Evolutionary conservation across 2,329 filamentous ascomycete species (phyloP).

Genomic region (Ophiostoma sp.): DNA sequence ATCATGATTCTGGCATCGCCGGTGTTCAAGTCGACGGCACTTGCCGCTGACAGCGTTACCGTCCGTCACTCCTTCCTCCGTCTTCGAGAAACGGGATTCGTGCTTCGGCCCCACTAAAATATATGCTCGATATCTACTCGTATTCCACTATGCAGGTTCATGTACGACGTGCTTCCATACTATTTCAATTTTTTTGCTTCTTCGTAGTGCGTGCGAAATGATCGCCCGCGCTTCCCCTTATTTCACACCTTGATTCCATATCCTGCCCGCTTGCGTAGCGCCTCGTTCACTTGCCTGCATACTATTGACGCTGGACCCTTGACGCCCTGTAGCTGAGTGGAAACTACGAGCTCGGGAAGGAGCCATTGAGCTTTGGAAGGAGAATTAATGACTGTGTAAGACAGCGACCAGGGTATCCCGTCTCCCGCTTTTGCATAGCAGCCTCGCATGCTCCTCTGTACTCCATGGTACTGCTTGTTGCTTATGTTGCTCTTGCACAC

Average conservation of each 20-base stretch:
- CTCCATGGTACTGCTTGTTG: no score
- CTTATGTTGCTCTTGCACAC: no score
- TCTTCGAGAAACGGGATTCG: conserved; percentile 2
- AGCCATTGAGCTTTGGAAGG: background rate
- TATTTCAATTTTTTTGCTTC: background rate
- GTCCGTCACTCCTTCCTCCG: background rate
- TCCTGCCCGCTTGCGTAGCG: background rate
- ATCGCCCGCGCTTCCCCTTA: background rate
- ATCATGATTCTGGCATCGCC: no score
- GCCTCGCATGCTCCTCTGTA: background rate
- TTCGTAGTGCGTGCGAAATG: background rate
- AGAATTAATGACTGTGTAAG: conserved; percentile 1
- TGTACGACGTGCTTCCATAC: background rate
- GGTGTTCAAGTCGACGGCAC: background rate
- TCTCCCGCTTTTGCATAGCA: background rate
- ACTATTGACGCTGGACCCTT: background rate
- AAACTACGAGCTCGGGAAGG: background rate
- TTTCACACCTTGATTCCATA: conserved; percentile 5
- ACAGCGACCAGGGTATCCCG: background rate
- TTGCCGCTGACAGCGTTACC: background rate
- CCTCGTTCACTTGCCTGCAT: background rate
- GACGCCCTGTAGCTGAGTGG: background rate
- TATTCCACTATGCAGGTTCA: background rate
- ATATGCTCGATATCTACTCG: background rate
- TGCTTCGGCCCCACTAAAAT: background rate